Conservation (phyloP, 805 yeast genomes). For the Spencermartinsiella europaea region DNA sequence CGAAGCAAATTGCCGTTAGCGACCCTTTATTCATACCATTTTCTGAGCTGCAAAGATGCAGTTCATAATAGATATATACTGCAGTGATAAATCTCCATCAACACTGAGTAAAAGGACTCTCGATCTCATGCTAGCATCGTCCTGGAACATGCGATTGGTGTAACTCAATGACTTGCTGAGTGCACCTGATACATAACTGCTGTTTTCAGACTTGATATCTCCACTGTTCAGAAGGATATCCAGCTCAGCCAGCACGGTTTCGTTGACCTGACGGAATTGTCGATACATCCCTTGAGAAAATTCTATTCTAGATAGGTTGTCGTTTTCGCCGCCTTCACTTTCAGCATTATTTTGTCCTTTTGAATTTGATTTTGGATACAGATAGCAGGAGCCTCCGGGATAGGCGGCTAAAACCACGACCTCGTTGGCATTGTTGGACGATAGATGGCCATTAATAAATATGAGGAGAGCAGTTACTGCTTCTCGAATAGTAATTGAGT, state of each 20-base stretch:
- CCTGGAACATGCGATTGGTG: conserved; percentile 59
- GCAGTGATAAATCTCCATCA: conserved; percentile 68
- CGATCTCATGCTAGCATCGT: conserved; percentile 49
- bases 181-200: conserved; percentile 60
- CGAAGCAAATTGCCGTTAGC: too few relatives aligned
- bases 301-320: conserved; percentile 3
- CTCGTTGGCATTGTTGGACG: conserved; percentile 76
- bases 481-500: conserved; percentile 46
- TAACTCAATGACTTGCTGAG: conserved; percentile 76
- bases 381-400: conserved; percentile 58
- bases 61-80: conserved; percentile 92
- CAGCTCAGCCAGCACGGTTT: conserved; percentile 57
- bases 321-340: conserved; percentile 6
- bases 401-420: conserved; percentile 79
- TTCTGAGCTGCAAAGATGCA: conserved; percentile 94
- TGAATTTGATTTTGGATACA: conserved; percentile 51
- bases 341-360: conserved; percentile 5
- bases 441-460: conserved; percentile 79
- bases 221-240: conserved; percentile 41
- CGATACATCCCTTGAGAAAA: conserved; percentile 65
- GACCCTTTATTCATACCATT: conserved; percentile 21
- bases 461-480: conserved; percentile 65
- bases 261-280: conserved; percentile 77
- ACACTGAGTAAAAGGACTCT: conserved; percentile 59
- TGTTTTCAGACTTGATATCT: conserved; percentile 23